These are phyloP conservation scores for Pyricularia sp. DNA, from an alignment of 2,329 filamentous ascomycete genomes.

Conservation along the genomic window DNA sequence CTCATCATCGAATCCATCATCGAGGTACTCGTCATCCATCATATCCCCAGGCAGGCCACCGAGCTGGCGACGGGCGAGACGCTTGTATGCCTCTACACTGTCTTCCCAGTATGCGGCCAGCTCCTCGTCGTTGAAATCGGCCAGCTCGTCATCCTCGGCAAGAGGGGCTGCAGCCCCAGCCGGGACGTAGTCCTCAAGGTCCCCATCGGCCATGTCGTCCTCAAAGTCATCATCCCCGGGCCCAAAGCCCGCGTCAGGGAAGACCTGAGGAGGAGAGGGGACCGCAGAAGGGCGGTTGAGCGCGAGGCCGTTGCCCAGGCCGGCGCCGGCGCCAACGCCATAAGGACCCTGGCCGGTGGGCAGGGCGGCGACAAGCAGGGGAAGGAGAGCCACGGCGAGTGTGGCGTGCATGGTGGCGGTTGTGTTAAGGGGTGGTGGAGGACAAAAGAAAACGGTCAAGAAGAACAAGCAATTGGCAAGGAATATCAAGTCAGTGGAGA, in stretches of 20 bases:
- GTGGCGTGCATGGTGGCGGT: not conserved
- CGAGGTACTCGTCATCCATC: not conserved
- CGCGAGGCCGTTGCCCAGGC: not conserved
- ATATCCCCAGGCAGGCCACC: not conserved
- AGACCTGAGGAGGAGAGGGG: not conserved
- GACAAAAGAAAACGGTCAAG: not conserved
- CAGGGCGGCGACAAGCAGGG: not conserved
- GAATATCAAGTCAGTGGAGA: not conserved
- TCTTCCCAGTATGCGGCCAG: not conserved
- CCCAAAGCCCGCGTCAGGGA: not conserved
- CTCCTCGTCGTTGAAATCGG: not conserved
- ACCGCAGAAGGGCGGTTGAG: not conserved
- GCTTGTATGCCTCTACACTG: not conserved
- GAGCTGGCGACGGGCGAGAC: not conserved
- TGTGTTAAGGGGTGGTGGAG: not conserved
- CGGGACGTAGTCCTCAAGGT: not conserved
- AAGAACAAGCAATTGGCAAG: not conserved
- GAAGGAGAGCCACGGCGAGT: not conserved
- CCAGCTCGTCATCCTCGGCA: not conserved
- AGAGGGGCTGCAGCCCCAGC: not conserved
- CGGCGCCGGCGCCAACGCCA: not conserved
- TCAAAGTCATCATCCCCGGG: not conserved
- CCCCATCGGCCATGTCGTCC: not conserved
- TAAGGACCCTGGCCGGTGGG: not conserved
- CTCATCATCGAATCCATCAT: not conserved